These are phyloP conservation scores for Parastagonospora avenae DNA, from an alignment of 2,329 filamentous ascomycete species.

Conservation along the genomic window DNA sequence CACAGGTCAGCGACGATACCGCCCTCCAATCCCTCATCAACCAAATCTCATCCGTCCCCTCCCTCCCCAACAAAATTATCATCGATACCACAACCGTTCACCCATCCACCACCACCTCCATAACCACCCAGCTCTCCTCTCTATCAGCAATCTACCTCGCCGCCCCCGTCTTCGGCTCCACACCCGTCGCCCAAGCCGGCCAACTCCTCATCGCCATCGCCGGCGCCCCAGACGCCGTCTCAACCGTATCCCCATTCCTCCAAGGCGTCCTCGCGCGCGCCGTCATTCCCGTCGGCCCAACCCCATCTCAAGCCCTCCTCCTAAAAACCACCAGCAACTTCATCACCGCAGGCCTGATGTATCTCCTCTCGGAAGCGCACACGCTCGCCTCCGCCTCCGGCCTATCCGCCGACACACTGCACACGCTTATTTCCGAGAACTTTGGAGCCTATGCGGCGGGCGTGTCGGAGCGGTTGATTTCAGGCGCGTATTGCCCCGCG, in stretches of 20 bases:
- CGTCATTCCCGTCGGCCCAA: slow-evolving; percentile 51
- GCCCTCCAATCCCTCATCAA: slow-evolving; percentile 44
- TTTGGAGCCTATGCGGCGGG: slow-evolving; percentile 33
- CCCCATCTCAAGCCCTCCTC: slow-evolving; percentile 52
- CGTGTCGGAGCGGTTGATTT: slow-evolving; percentile 33
- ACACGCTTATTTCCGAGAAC: slow-evolving; percentile 48
- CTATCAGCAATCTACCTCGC: slow-evolving; percentile 49
- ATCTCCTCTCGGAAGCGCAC: slow-evolving; percentile 57
- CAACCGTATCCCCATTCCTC: slow-evolving; percentile 47
- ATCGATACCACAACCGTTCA: slow-evolving; percentile 60
- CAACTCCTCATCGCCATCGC: slow-evolving; percentile 55
- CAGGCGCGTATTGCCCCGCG: slow-evolving; percentile 31
- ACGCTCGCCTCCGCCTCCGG: slow-evolving; percentile 56
- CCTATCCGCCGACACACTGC: slow-evolving; percentile 49
- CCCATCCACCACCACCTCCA: slow-evolving; percentile 48
- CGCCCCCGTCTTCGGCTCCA: slow-evolving; percentile 58
- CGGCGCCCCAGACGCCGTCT: slow-evolving; percentile 46
- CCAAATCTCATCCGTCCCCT: slow-evolving; percentile 23
- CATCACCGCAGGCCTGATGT: slow-evolving; percentile 57
- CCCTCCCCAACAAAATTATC: slow-evolving; percentile 49
- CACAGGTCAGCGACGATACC: slow-evolving; percentile 49
- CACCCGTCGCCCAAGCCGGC: slow-evolving; percentile 54
- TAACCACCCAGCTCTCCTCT: slow-evolving; percentile 32
- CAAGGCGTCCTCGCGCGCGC: slow-evolving; percentile 49
- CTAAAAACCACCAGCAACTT: slow-evolving; percentile 59